Percentiles rank a stretch among this genome's conserved stretches.
phyloP scores from a whole-genome alignment of 2,329 filamentous ascomycete genomes.

The Dothistroma pini region DNA sequence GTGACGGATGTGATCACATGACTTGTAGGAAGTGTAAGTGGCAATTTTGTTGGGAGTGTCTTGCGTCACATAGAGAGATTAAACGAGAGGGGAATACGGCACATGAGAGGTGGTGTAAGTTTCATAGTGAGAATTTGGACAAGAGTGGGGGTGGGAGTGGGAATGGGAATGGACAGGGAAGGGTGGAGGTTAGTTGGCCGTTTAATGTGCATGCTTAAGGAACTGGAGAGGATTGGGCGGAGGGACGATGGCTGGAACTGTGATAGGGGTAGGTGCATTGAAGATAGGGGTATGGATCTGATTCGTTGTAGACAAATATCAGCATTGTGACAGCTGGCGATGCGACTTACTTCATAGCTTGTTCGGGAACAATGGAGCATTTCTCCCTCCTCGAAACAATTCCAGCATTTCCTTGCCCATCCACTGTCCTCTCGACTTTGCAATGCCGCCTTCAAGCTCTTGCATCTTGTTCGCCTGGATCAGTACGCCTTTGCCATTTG shows the following conservation, averaged over 20 bases:
- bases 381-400: constrained; percentile 45
- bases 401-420: constrained; percentile 52
- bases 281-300: not conserved
- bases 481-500: constrained; percentile 46
- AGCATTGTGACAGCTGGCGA: not conserved
- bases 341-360: constrained; percentile 23
- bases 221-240: constrained; percentile 43
- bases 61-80: constrained; percentile 27
- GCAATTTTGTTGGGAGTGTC: constrained; percentile 43
- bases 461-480: constrained; percentile 39
- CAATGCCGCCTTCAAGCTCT: constrained; percentile 47
- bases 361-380: constrained; percentile 32
- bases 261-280: too few species aligned
- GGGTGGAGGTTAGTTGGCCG: constrained; percentile 24
- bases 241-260: constrained; percentile 24
- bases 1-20: constrained; percentile 41
- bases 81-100: constrained; percentile 29
- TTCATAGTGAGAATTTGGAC: constrained; percentile 29
- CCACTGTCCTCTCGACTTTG: constrained; percentile 45
- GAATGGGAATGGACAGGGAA: too few species aligned
- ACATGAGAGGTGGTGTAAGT: constrained; percentile 29
- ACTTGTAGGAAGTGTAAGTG: constrained; percentile 37
- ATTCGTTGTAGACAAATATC: not conserved
- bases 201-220: constrained; percentile 49
- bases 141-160: not conserved